Evolutionary conservation across 2,329 filamentous ascomycete species (phyloP).

Genomic region (Macrophomina tecta): DNA sequence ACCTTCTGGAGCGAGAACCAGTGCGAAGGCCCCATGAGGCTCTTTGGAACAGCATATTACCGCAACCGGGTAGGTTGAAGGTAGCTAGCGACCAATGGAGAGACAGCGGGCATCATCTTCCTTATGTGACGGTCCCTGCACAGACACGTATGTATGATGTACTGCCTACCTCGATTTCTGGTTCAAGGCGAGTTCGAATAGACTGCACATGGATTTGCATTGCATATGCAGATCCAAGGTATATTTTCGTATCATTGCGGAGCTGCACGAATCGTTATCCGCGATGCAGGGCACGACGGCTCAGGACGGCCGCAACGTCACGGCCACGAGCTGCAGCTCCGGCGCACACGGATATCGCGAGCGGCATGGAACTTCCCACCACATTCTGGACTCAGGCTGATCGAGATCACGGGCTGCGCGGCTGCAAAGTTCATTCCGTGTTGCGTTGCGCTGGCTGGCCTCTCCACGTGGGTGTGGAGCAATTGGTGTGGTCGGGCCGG

Average conservation of each 20-base stretch:
- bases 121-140: no score
- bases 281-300: not conserved
- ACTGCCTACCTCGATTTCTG: no score
- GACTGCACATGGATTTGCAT: slow-evolving; percentile 1
- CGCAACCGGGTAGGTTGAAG: not conserved
- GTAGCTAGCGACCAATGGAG: not conserved
- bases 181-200: not conserved
- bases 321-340: not conserved
- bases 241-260: not conserved
- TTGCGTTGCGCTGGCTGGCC: not conserved
- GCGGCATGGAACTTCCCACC: not conserved
- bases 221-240: slow-evolving; percentile 4
- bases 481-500: not conserved
- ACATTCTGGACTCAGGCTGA: not conserved
- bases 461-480: slow-evolving; percentile 14
- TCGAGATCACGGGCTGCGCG: not conserved
- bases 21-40: not conserved
- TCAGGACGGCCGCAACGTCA: not conserved
- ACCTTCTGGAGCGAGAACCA: not conserved
- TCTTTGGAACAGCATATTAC: not conserved
- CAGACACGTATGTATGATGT: no score
- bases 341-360: not conserved
- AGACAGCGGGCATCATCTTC: not conserved
- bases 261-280: slow-evolving; percentile 9
- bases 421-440: not conserved